Base-by-base conservation (phyloP, 495 filamentous ascomycete species). In the Neurospora terricola region DNA sequence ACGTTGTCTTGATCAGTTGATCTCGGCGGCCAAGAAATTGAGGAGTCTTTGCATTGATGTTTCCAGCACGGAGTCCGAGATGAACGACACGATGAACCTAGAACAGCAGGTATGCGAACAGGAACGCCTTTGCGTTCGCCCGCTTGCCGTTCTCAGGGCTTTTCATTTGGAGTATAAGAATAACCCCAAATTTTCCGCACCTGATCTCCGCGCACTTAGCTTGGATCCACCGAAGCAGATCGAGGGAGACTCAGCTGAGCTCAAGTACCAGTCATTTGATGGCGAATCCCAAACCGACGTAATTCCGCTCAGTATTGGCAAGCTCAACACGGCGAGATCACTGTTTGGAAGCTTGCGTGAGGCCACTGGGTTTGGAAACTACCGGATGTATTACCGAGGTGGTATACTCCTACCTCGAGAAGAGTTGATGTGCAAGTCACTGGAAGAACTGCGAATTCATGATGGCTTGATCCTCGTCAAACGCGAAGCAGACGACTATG, bases 1-100 rank as follows among this genome's bases (percentile, higher is more conserved):
- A 74, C 89, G 92, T 69, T 97, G 94, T 76, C 86, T 96, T 12
- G 81, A 86, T 18, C 92, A 96, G 77, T 85, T 97, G 10, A 90
- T 88, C 42, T 83, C 85, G 2, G 90, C 92, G n/a, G 92, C 92
- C 12, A 80, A 84, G 18, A 87, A 83, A 62, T 74, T 94, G 75
- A 91, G 87, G 73, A 71, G 78, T 5, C 84, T 84, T 69, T 78
- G 71, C 48, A 81, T 85, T 71, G 81, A 79, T 5, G 77, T 74
- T n/a, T 73, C 81, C 14, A 84, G 80, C 70, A 81, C 80, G 34
- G 84, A 86, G 30, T 66, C 27, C 7, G 14, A 9, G 27, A 66
- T 66, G 54, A 84, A 87, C 36, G 81, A 88, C 38, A 75, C 79
- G 4, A 89, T 89, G 87, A 76, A 77, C 18, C 78, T 80, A 8